A percentile compares a stretch with the other conserved stretches of the same genome.
phyloP scores from a whole-genome alignment of 331 rosid genomes.

The Acacia concinna region DNA sequence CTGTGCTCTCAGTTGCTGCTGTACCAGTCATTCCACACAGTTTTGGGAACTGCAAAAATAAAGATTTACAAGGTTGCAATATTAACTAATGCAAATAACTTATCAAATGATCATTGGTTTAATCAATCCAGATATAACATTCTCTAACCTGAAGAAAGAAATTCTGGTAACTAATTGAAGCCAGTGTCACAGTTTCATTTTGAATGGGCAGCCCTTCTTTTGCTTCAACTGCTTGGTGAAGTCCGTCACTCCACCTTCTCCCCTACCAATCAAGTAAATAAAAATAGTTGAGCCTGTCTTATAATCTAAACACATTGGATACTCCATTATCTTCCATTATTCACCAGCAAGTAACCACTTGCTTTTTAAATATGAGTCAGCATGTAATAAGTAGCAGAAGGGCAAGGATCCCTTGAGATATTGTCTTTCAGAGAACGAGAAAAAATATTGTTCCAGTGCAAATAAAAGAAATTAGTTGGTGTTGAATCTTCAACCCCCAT shows the following conservation, averaged over 20 bases:
- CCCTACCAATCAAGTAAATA: conserved; percentile 61
- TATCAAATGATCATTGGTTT: conserved; percentile 23
- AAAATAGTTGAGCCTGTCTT: conserved; percentile 11
- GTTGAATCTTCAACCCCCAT: conserved; percentile 13
- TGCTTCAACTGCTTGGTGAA: conserved; percentile 99
- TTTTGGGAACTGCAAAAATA: conserved; percentile 78
- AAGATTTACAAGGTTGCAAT: conserved; percentile 24
- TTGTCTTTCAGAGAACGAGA: conserved; percentile 1
- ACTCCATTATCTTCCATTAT: conserved; percentile 1
- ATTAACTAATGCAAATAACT: conserved; percentile 22
- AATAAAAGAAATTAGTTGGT: neutral
- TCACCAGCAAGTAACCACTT: conserved; percentile 4
- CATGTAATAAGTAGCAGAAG: conserved; percentile 2
- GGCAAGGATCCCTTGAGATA: conserved; percentile 21
- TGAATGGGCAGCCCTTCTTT: conserved; percentile 95
- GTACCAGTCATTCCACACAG: conserved; percentile 99
- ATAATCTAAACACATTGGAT: conserved; percentile 1
- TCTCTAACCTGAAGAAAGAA: conserved; percentile 92
- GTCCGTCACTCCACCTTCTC: conserved; percentile 99
- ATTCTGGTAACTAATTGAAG: conserved; percentile 97
- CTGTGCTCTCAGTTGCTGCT: conserved; percentile 95
- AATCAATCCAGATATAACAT: conserved; percentile 28
- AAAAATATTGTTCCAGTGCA: conserved; percentile 5
- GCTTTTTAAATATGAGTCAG: conserved; percentile 8
- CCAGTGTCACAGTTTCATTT: conserved; percentile 93